Base-by-base conservation (phyloP, 148 eudicot species). In the Mesembryanthemum crystallinum region DNA sequence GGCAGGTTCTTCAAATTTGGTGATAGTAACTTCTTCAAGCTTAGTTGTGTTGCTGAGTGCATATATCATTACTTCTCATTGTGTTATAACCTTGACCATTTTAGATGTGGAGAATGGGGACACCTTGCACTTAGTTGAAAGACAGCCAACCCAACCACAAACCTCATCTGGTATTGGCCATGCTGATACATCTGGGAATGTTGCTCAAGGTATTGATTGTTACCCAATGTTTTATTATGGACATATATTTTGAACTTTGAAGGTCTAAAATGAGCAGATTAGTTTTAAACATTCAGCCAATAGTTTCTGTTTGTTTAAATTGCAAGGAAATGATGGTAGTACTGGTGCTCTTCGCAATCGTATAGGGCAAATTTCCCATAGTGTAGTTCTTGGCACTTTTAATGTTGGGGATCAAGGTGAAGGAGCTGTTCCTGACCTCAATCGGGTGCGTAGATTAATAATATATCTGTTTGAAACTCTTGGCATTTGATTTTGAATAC, bases 41-140 rank as follows among this genome's bases (percentile, higher is more conserved):
- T 35, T 35, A 35, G 39, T 35, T 35, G 39, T 35, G 39, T 6
- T 35, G 39, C 39, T 35, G 39, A 35, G 39, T 35, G 39, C 6
- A 35, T 28, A 15, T 60, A 23, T 62, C 4, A 6, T 17, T 28
- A 6, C 27, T 14, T 70, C 42, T 25, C 25, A 35, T 21, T 5
- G 29, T 70, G 45, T 70, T 52, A 60, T 73, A 37, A 64, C 71
- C 92, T 88, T 90, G 75, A 87, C 85, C 33, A 13, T 49, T 51
- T 27, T 78, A 95, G 97, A 92, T 81, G 89, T 95, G 73, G 96
- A 95, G 72, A 90, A 77, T 82, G 98, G 97, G 65, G 88, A 95
- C 78, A 92, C 97, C 58, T 78, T 95, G 83, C 98, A 95, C 80
- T 77, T 95, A 72, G 96, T 95, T 69, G 94, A 80, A 73, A 88